Base-by-base conservation (phyloP, 345 rosid genomes). In the Zanthoxylum bungeanum region DNA sequence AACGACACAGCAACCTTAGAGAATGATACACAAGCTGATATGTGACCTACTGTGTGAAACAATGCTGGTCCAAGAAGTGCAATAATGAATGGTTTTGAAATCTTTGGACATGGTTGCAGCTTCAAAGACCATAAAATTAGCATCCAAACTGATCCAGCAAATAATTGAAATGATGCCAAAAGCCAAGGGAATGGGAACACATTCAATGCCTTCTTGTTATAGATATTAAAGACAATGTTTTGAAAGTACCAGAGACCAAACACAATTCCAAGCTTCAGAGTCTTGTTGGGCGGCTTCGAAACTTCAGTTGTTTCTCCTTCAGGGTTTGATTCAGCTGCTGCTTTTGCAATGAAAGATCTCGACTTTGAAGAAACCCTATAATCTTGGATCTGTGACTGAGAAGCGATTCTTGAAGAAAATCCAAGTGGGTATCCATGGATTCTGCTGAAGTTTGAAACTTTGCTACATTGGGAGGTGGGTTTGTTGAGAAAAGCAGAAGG, bases 1-100 rank as follows among this genome's bases (percentile, higher is more conserved):
- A 94, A 94, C 22, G 98, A 94, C 65, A 94, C 95, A 50, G 98
- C 98, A 9, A 94, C 98, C 73, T 94, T 94, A 28, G 98, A 94
- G 87, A 94, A 94, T 3, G 98, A 94, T 53, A 89, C 97, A 73
- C 98, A 94, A 37, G 97, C 98, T 50, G 97, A 94, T 69, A 94
- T 94, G 77, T 94, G 98, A 17, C 98, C 98, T 6, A 94, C 68
- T 5, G 97, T 94, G 89, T 94, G 98, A 72, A 94, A 94, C 75
- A 94, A 77, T 21, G 98, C 98, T 9, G 98, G 98, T 24, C 95
- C 97, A 31, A 94, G 95, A n/a, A 94, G 90, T 19, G 97, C 98
- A 66, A 88, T 27, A 73, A 94, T 73, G 84, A 92, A 94, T 1
- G 93, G 83, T 37, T 92, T 94, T 2, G 98, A 84, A 79, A 91